These are phyloP conservation scores for Plasmodium vivax DNA, from an alignment of 169 alveolate genomes.

Conservation along the genomic window DNA sequence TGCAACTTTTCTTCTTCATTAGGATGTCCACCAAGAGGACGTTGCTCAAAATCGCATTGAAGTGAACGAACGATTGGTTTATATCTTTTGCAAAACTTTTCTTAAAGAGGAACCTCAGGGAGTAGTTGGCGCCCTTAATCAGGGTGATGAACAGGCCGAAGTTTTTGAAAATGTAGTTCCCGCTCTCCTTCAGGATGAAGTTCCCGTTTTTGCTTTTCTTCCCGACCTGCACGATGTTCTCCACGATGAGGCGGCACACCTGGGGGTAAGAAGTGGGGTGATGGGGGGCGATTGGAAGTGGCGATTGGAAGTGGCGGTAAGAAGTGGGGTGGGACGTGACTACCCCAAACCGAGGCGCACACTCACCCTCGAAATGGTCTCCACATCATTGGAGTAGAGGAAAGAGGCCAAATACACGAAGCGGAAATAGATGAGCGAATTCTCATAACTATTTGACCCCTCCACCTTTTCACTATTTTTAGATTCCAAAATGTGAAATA, in stretches of 20 bases:
- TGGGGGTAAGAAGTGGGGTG: not conserved
- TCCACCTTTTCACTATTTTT: slow-evolving; percentile 41
- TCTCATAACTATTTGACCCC: slow-evolving; percentile 28
- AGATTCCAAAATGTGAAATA: slow-evolving; percentile 35
- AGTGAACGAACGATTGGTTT: slow-evolving; percentile 28
- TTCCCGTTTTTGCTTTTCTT: slow-evolving; percentile 55
- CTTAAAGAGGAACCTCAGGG: slow-evolving; percentile 42
- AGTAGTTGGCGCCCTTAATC: slow-evolving; percentile 52
- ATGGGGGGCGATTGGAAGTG: not conserved
- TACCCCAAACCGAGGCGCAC: not conserved
- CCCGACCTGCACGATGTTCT: slow-evolving; percentile 50
- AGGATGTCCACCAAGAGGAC: slow-evolving; percentile 46
- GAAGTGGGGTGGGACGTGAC: not conserved
- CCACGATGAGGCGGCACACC: slow-evolving; percentile 54
- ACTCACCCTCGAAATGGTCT: slow-evolving; percentile 40
- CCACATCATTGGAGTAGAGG: slow-evolving; percentile 51
- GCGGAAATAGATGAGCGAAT: slow-evolving; percentile 44
- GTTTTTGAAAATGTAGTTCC: slow-evolving; percentile 55
- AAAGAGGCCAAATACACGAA: slow-evolving; percentile 45
- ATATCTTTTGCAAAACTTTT: slow-evolving; percentile 37
- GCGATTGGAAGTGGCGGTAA: not conserved
- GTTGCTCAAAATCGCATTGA: slow-evolving; percentile 51
- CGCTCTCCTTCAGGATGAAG: slow-evolving; percentile 34
- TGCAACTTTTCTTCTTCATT: slow-evolving; percentile 66
- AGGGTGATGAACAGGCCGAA: slow-evolving; percentile 40